A percentile compares a stretch with the other conserved stretches of the same genome.
phyloP scores from a whole-genome alignment of 2,329 filamentous ascomycete genomes.

The Chalara sp. region DNA sequence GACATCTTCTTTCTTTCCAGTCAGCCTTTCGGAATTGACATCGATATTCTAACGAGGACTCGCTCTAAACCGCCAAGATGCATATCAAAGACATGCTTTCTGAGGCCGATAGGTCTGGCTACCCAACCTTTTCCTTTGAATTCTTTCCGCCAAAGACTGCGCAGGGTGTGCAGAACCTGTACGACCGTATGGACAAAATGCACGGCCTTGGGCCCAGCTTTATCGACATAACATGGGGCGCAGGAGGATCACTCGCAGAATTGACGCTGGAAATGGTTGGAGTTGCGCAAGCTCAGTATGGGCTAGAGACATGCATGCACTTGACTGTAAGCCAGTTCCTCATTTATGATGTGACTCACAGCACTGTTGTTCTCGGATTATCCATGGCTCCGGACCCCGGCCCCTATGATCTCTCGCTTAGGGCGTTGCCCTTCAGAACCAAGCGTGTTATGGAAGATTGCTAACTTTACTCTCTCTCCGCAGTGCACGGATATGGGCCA shows the following conservation, averaged over 20 bases:
- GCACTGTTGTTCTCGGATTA: no score
- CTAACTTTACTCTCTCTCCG: neutral
- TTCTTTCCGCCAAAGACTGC: constrained; percentile 98
- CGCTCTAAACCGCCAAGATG: constrained; percentile 50
- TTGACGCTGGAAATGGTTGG: constrained; percentile 97
- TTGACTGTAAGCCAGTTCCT: constrained; percentile 47
- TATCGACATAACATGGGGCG: constrained; percentile 98
- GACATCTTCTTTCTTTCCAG: no score
- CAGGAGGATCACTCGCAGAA: constrained; percentile 83
- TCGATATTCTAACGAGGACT: no score
- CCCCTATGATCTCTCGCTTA: no score
- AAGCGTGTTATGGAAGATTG: neutral
- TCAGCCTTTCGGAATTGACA: no score
- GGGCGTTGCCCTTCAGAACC: no score
- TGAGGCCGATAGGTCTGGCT: constrained; percentile 69
- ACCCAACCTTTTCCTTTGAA: constrained; percentile 95
- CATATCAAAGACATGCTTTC: constrained; percentile 90
- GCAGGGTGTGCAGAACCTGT: constrained; percentile 96
- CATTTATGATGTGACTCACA: no score
- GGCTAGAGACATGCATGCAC: constrained; percentile 98
- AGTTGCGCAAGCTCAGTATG: constrained; percentile 90
- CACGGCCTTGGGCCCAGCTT: constrained; percentile 89
- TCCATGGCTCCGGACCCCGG: no score
- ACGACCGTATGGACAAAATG: constrained; percentile 99
- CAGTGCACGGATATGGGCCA: constrained; percentile 93